These are phyloP conservation scores for Orbilia brochopaga DNA, from an alignment of 2,329 filamentous ascomycete species.

Conservation along the genomic window DNA sequence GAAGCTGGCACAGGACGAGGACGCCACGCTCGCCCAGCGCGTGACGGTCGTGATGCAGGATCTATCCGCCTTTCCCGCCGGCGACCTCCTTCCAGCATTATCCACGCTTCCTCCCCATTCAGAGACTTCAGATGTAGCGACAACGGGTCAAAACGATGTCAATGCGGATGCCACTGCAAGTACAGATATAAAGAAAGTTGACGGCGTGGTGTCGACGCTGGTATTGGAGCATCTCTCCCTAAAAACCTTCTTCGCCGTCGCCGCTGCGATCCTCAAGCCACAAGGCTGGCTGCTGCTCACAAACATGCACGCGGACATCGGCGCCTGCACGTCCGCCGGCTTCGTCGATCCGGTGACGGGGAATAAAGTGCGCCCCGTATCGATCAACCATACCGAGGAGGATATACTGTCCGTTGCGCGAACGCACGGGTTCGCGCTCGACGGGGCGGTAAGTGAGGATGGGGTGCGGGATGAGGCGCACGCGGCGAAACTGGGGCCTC, in stretches of 20 bases:
- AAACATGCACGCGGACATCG: constrained; percentile 74
- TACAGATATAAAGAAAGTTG: constrained; percentile 41
- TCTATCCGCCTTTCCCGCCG: not conserved
- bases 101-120: too few relatives aligned
- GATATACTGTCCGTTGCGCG: constrained; percentile 64
- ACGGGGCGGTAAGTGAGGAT: constrained; percentile 60
- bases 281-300: constrained; percentile 67
- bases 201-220: constrained; percentile 66
- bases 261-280: constrained; percentile 59
- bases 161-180: not conserved
- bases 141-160: too few relatives aligned
- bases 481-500: constrained; percentile 66
- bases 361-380: constrained; percentile 67
- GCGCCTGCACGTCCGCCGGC: constrained; percentile 63
- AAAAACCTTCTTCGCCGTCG: constrained; percentile 61
- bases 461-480: constrained; percentile 63
- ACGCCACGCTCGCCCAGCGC: not conserved
- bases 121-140: too few relatives aligned
- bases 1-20: not conserved
- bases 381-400: constrained; percentile 64
- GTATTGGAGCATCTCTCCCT: constrained; percentile 70
- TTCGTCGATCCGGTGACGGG: constrained; percentile 64
- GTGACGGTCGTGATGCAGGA: not conserved
- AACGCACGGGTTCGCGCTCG: constrained; percentile 60
- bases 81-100: not conserved